Conservation (phyloP, 2,329 filamentous ascomycete species). For the Fusarium sp. region DNA sequence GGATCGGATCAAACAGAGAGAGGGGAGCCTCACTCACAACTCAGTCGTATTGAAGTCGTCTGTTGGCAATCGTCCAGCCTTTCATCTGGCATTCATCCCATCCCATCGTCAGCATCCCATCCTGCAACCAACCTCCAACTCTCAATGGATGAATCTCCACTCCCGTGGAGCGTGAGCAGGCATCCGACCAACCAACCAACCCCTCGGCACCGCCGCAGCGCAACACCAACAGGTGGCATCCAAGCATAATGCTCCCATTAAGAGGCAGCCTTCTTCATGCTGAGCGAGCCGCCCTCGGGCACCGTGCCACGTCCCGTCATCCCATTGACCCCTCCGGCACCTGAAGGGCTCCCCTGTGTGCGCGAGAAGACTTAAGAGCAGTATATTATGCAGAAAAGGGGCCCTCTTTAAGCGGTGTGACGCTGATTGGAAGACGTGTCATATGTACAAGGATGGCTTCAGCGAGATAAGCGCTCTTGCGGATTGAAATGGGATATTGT, state of each 20-base stretch:
- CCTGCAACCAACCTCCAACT: slow-evolving; percentile 3
- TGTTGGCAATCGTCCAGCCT: slow-evolving; percentile 6
- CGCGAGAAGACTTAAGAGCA: not conserved
- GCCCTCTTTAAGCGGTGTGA: slow-evolving; percentile 4
- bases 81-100: slow-evolving; percentile 2
- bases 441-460: not conserved
- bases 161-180: slow-evolving; percentile 19
- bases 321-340: slow-evolving; percentile 15
- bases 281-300: not conserved
- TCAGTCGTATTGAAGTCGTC: not conserved
- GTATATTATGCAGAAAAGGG: slow-evolving; percentile 1
- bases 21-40: not conserved
- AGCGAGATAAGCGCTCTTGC: slow-evolving; percentile 1
- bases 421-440: not conserved
- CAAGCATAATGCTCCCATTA: not conserved
- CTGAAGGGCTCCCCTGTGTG: not conserved
- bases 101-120: not conserved
- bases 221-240: not conserved
- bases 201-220: slow-evolving; percentile 4
- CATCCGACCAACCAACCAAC: slow-evolving; percentile 10
- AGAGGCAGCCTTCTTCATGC: not conserved
- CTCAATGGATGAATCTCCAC: slow-evolving; percentile 4
- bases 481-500: not conserved
- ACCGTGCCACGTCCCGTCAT: slow-evolving; percentile 21
- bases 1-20: slow-evolving; percentile 1